These are phyloP conservation scores for Aspergillus aculeatinus DNA, from an alignment of 2,329 filamentous ascomycete species.

Conservation along the genomic window DNA sequence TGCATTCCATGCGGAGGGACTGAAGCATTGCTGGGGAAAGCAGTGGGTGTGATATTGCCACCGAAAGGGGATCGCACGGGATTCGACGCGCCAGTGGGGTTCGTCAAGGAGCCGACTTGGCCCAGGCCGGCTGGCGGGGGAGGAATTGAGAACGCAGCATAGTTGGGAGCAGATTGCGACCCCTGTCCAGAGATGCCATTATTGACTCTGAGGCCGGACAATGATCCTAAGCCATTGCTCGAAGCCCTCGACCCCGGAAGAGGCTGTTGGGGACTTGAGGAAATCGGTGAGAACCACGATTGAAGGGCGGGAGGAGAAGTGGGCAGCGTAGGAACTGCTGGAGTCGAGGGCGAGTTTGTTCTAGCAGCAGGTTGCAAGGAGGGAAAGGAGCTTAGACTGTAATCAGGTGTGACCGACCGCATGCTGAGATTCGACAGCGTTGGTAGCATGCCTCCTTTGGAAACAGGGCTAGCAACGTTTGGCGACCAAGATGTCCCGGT, in stretches of 20 bases:
- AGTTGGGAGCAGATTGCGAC: constrained; percentile 28
- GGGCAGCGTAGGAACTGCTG: constrained; percentile 30
- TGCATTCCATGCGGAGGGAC: constrained; percentile 27
- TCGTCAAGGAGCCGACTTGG: constrained; percentile 16
- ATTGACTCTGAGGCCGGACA: constrained; percentile 27
- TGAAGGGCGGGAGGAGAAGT: constrained; percentile 24
- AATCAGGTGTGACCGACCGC: constrained; percentile 55
- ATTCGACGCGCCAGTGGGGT: constrained; percentile 20
- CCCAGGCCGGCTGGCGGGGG: constrained; percentile 36
- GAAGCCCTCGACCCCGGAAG: constrained; percentile 15
- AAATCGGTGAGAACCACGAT: constrained; percentile 18
- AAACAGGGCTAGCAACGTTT: constrained; percentile 20
- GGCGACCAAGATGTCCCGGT: constrained; percentile 47
- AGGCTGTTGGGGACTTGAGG: constrained; percentile 17
- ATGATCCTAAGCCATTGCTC: constrained; percentile 23
- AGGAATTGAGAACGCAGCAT: constrained; percentile 43
- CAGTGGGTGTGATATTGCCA: constrained; percentile 17
- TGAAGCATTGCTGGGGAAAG: constrained; percentile 26
- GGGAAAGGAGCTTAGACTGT: constrained; percentile 49
- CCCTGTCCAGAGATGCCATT: constrained; percentile 16
- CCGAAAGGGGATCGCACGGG: constrained; percentile 18
- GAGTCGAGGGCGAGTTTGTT: constrained; percentile 29
- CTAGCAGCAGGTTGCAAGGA: constrained; percentile 44
- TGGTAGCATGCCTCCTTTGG: constrained; percentile 20
- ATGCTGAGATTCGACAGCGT: constrained; percentile 28